A percentile compares a stretch with the other conserved stretches of the same genome.
phyloP scores from a whole-genome alignment of 2,329 filamentous ascomycete genomes.

The Alternaria conjuncta region DNA sequence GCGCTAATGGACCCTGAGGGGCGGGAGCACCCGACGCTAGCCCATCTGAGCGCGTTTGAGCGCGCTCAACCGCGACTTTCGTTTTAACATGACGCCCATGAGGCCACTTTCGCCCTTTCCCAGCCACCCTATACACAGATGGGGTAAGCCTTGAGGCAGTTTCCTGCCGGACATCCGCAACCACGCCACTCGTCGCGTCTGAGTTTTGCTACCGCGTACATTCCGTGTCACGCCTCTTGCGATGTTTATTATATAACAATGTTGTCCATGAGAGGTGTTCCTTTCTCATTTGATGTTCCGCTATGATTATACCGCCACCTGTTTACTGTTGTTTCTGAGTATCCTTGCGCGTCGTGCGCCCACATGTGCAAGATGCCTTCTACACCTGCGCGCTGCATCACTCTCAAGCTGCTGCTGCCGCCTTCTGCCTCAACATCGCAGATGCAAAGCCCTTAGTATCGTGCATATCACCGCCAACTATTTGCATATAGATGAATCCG shows the following conservation, averaged over 20 bases:
- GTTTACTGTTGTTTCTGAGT: background rate
- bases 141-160: background rate
- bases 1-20: background rate
- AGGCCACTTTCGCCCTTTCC: background rate
- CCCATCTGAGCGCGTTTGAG: background rate
- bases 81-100: background rate
- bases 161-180: background rate
- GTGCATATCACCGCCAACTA: background rate
- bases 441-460: background rate
- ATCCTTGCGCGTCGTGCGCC: background rate
- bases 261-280: background rate
- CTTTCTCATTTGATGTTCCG: background rate
- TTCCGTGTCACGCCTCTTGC: background rate
- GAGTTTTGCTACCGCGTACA: background rate
- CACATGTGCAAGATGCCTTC: background rate
- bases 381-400: background rate
- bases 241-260: background rate
- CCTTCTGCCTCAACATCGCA: background rate
- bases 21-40: constrained; percentile 8
- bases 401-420: background rate
- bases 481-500: background rate
- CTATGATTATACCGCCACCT: background rate
- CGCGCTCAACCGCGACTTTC: background rate
- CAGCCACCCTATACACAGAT: background rate
- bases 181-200: background rate